Base-by-base conservation (phyloP, 495 filamentous ascomycete species). In the Amniculicola lignicola region DNA sequence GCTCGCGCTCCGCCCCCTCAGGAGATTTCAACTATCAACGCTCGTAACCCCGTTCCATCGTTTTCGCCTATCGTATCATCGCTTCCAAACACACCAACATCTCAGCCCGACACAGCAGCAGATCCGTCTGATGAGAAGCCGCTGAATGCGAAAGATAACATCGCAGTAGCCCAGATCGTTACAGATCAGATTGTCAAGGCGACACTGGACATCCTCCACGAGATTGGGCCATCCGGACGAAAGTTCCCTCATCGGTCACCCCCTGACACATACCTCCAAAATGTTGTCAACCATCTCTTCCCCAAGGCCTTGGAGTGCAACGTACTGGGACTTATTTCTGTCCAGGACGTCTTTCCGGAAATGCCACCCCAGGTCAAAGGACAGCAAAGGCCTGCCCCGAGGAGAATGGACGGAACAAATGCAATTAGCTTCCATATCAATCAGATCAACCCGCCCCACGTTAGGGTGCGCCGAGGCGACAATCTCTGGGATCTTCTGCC, bases 401-500 rank as follows among this genome's bases (percentile, higher is more conserved):
- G 64, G 14, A 63, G 38, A 37, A 60, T 63, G 25, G 63, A 61
- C 24, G 39, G 22, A 4, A 15, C 54, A 24, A 27, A 29, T 14
- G 36, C 47, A 3, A 53, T 48, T 4, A 44, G 62, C 40, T 31
- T 53, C 31, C 57, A 49, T 48, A 69, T 75, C 37, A 70, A 72
- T 44, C 64, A 54, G 11, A 56, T 79, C 23, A 71, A 75, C 7
- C 75, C 81, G 3, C 89, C 89, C 2, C 85, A 90, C 65, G 65
- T 96, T 22, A 87, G 89, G 38, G 70, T 96, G 15, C 85, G 86
- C 35, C 82, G 91, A 1, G 82, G 84, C 11, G 87, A 90, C 38
- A 81, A 79, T 4, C 81, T 75, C 45, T 75, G 93, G 29, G 87
- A 94, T 29, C 74, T 95, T 27, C 74, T 95, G 33, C 88, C 92